Evolutionary conservation across 768 basidiomycete species (phyloP).

Genomic region (Suillus luteus): DNA sequence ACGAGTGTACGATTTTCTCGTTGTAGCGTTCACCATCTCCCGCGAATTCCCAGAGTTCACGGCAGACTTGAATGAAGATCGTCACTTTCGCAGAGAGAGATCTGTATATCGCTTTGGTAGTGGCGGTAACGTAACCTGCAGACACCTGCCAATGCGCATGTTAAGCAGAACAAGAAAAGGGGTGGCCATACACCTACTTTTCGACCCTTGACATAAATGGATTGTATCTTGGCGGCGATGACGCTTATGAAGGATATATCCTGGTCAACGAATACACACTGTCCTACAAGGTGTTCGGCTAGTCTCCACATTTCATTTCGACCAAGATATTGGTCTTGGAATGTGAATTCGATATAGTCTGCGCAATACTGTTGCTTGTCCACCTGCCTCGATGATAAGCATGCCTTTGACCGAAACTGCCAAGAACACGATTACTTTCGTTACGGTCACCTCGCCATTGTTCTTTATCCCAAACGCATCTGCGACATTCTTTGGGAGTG

Average conservation of each 20-base stretch:
- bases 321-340: conserved; percentile 94
- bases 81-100: conserved; percentile 91
- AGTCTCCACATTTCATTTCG: conserved; percentile 97
- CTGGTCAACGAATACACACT: conserved; percentile 82
- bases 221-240: conserved; percentile 79
- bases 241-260: conserved; percentile 84
- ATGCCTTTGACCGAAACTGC: background rate
- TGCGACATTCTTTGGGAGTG: conserved; percentile 71
- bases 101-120: conserved; percentile 88
- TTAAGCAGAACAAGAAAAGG: background rate
- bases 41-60: conserved; percentile 95
- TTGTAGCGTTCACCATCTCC: conserved; percentile 95
- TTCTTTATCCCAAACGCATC: conserved; percentile 72
- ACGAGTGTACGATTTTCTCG: conserved; percentile 97
- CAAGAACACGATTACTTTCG: conserved; percentile 50
- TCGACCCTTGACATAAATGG: conserved; percentile 69
- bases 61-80: conserved; percentile 95
- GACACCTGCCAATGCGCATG: conserved; percentile 54
- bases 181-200: conserved; percentile 44
- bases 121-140: conserved; percentile 74
- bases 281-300: conserved; percentile 75
- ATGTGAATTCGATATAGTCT: conserved; percentile 85
- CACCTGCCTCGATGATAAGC: conserved; percentile 47
- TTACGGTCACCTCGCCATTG: conserved; percentile 68
- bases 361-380: conserved; percentile 64